Conservation (phyloP, 1,284 basidiomycete species). For the Hemileia vastatrix region DNA sequence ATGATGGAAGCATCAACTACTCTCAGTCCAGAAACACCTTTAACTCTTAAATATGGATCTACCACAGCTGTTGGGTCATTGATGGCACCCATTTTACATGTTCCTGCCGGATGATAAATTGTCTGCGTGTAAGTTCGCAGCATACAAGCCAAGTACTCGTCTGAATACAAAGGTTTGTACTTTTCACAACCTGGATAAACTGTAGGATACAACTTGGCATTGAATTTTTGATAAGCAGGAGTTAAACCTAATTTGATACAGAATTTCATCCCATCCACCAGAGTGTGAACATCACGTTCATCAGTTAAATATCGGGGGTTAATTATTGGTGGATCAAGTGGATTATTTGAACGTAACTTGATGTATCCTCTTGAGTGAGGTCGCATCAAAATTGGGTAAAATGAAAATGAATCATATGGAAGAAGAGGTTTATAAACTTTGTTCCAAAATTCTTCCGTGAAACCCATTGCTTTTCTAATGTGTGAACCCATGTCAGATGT, state of each 20-base stretch:
- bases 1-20: constrained; percentile 52
- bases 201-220: constrained; percentile 49
- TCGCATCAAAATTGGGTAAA: constrained; percentile 27
- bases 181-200: constrained; percentile 36
- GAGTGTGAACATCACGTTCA: constrained; percentile 32
- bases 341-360: constrained; percentile 42
- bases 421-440: constrained; percentile 1
- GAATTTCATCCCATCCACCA: constrained; percentile 35
- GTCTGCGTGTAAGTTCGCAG: constrained; percentile 45
- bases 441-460: too few species aligned
- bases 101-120: constrained; percentile 48
- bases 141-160: constrained; percentile 47
- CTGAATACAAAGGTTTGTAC: constrained; percentile 38
- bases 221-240: constrained; percentile 36
- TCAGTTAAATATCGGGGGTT: constrained; percentile 42
- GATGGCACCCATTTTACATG: constrained; percentile 30
- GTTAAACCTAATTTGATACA: constrained; percentile 41
- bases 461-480: too few species aligned
- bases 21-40: constrained; percentile 48
- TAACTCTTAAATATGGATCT: constrained; percentile 49
- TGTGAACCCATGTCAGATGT: too few species aligned
- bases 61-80: constrained; percentile 47
- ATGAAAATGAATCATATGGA: constrained; percentile 13
- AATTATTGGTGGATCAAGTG: constrained; percentile 47
- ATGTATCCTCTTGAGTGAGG: constrained; percentile 45